These are phyloP conservation scores for Primulina eburnea DNA, from an alignment of 257 asterid species.

Conservation along the genomic window DNA sequence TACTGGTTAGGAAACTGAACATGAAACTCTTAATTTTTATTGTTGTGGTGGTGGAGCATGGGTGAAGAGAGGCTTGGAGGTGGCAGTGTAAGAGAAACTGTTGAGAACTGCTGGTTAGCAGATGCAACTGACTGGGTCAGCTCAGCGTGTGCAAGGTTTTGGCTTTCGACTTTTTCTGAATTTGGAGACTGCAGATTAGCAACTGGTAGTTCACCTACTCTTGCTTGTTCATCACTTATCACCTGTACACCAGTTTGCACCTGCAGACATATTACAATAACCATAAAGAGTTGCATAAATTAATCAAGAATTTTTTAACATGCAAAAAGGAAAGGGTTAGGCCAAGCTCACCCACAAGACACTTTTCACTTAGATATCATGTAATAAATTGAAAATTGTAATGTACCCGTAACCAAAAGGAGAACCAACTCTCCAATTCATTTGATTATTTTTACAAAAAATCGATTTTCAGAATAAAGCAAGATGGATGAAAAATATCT, in stretches of 20 bases:
- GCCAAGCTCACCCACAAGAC: background rate
- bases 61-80: constrained; percentile 47
- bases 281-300: constrained; percentile 14
- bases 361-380: background rate
- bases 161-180: constrained; percentile 53
- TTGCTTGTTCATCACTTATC: constrained; percentile 75
- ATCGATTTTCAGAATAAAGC: background rate
- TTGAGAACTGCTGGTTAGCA: constrained; percentile 55
- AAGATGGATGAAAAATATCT: background rate
- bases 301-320: constrained; percentile 15
- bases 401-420: constrained; percentile 2
- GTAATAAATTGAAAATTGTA: background rate
- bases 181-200: constrained; percentile 61
- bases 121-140: constrained; percentile 44
- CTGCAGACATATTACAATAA: constrained; percentile 40
- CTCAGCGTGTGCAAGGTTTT: constrained; percentile 37
- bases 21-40: constrained; percentile 48
- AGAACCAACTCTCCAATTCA: constrained; percentile 6
- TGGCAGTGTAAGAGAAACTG: constrained; percentile 37
- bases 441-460: background rate
- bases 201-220: constrained; percentile 64
- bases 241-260: constrained; percentile 65
- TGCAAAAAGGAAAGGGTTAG: background rate
- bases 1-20: constrained; percentile 57
- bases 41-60: constrained; percentile 52